Base-by-base conservation (phyloP, 192 early-diverging fungal genomes). In the Coemansia sp. region DNA sequence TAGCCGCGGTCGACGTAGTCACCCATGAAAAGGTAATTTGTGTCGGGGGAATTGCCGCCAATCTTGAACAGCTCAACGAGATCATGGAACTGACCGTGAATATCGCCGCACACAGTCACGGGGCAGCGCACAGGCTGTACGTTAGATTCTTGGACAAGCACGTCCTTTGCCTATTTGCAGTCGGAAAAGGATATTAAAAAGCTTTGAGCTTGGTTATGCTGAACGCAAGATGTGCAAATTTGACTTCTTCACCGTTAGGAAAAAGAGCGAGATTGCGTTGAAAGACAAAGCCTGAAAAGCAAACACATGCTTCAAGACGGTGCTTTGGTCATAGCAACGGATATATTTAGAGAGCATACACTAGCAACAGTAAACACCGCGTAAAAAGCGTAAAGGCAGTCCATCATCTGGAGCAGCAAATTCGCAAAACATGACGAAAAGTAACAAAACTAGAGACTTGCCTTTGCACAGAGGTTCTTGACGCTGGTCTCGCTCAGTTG, bases 1-100 rank as follows among this genome's bases (percentile, higher is more conserved):
- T 97, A 97, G 45, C 97, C 97, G 60, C 97, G 91, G 74, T 99
- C 97, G 37, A 99, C 97, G 79, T 98, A 99, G 80, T 99, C 97
- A 51, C 96, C 96, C 94, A 99, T 94, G 74, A 99, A 99, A 31
- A 99, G 85, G 68, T 98, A 99, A 79, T 98, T 97, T 62, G 95
- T 98, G 68, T 97, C 89, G 7, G 97, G 96, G 43, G 92, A 92
- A 64, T 95, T 90, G 70, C 97, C 97, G 55, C 97, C 96, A 64
- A 97, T 96, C 61, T 90, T 89, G 82, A 98, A 96, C 26, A 99
- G 90, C 81, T 97, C 95, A 70, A 95, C 91, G 48, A 98, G 84
- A 74, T 98, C 97, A 73, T 95, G 94, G 72, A 97, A 98, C 79
- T 99, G 97, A n/a, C 97, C 97, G 71, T 99, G 97, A 46, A 99